A percentile compares a stretch with the other conserved stretches of the same genome.
Evolutionary conservation across 257 asterid species (phyloP).

Genomic region (Nicotiana tabacum): DNA sequence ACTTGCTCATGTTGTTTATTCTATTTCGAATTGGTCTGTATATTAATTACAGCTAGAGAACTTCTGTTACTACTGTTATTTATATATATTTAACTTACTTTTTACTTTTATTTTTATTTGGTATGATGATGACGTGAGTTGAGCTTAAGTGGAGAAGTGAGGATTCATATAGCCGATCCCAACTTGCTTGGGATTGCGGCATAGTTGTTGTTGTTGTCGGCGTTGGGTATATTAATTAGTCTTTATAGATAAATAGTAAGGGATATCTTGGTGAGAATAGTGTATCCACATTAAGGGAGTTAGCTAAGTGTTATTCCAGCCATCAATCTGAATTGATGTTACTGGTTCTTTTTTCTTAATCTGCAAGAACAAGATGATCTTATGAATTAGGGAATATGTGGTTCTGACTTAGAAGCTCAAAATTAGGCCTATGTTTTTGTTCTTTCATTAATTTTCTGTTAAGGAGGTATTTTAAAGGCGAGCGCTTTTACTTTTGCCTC

Average conservation of each 20-base stretch:
- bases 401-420: neutral
- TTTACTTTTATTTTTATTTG: too few relatives aligned
- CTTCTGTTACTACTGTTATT: too few relatives aligned
- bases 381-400: neutral
- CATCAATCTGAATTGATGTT: conserved; percentile 2
- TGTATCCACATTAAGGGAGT: neutral
- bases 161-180: too few relatives aligned
- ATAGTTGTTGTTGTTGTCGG: too few relatives aligned
- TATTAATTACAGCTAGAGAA: neutral
- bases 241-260: neutral
- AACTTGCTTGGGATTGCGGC: too few relatives aligned
- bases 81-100: too few relatives aligned
- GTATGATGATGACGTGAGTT: too few relatives aligned
- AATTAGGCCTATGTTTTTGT: neutral
- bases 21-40: neutral
- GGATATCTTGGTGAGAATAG: neutral
- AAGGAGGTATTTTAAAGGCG: neutral
- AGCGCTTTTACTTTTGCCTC: neutral
- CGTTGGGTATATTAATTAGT: too few relatives aligned
- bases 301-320: neutral
- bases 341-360: neutral
- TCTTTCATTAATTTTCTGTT: neutral
- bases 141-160: too few relatives aligned
- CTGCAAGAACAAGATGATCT: neutral
- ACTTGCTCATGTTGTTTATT: neutral